phyloP scores from a whole-genome alignment of 768 basidiomycete genomes.

The Sarcomyxa edulis region DNA sequence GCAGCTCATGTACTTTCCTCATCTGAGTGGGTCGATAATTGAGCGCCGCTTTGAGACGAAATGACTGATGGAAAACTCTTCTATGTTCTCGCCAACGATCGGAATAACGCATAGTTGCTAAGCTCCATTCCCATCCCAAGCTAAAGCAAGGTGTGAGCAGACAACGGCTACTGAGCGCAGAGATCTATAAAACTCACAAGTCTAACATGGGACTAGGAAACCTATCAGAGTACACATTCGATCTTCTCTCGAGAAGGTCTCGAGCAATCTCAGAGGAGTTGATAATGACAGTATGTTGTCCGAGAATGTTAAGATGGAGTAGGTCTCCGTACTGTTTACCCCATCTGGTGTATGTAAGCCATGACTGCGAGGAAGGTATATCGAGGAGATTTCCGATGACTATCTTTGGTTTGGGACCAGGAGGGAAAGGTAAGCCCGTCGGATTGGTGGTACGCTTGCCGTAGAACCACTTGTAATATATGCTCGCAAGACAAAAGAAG shows the following conservation, averaged over 20 bases:
- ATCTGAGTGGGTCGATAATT: too few species aligned
- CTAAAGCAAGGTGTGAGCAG: too few species aligned
- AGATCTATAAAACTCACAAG: too few species aligned
- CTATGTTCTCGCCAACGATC: too few species aligned
- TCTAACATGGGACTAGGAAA: too few species aligned
- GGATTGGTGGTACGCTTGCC: not conserved
- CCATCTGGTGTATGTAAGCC: constrained; percentile 28
- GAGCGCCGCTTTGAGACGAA: too few species aligned
- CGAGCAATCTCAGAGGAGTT: constrained; percentile 1
- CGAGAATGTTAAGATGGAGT: not conserved
- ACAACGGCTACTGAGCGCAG: too few species aligned
- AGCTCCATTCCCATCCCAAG: too few species aligned
- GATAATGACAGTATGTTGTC: constrained; percentile 3
- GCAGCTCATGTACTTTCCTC: too few species aligned
- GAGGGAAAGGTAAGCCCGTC: constrained; percentile 5
- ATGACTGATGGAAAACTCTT: too few species aligned
- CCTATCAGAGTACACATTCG: constrained; percentile 1
- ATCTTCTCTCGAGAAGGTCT: constrained; percentile 3
- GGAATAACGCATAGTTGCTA: too few species aligned
- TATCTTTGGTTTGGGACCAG: constrained; percentile 1
- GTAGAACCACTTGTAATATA: constrained; percentile 1
- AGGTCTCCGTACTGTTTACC: constrained; percentile 21
- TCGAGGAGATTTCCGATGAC: constrained; percentile 14
- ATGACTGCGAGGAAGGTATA: constrained; percentile 20
- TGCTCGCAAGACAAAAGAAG: too few species aligned